Percentiles rank a stretch among this genome's conserved stretches.
Evolutionary conservation across 352 stramenopile species (phyloP).

Genomic region (Thraustochytrium sp.): DNA sequence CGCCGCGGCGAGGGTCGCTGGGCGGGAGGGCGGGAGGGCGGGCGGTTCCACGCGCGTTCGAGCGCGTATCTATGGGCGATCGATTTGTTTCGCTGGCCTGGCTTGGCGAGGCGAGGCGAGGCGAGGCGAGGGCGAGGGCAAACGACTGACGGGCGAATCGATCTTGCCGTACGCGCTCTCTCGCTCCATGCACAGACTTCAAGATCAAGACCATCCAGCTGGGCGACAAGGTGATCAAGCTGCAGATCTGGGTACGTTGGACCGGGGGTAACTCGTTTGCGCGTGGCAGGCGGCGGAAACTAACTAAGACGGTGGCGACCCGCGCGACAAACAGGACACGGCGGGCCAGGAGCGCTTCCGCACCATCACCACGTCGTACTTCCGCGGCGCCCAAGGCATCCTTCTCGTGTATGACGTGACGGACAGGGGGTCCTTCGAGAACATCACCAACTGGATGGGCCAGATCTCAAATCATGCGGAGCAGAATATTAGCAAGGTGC

Average conservation of each 20-base stretch:
- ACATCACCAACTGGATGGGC: constrained; percentile 93
- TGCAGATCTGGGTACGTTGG: constrained; percentile 60
- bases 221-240: constrained; percentile 94
- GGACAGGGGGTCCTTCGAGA: constrained; percentile 92
- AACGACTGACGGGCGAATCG: too few relatives aligned
- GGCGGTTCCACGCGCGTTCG: too few relatives aligned
- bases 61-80: too few relatives aligned
- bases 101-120: too few relatives aligned
- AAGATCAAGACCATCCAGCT: constrained; percentile 82
- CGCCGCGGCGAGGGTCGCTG: too few relatives aligned
- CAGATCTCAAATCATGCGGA: constrained; percentile 96
- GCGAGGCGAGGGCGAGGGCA: too few relatives aligned
- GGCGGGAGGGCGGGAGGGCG: too few relatives aligned
- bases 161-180: not conserved
- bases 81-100: too few relatives aligned
- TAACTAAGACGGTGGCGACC: not conserved
- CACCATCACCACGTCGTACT: constrained; percentile 98
- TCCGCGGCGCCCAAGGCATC: constrained; percentile 90
- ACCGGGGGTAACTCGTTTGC: too few relatives aligned
- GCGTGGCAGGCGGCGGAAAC: too few relatives aligned
- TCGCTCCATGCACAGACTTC: constrained; percentile 63
- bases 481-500: constrained; percentile 98
- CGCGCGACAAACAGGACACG: constrained; percentile 64
- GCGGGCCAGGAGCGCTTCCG: constrained; percentile 97
- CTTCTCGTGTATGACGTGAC: constrained; percentile 97